Percentiles rank a stretch among this genome's conserved stretches.
Evolutionary conservation across 768 basidiomycete genomes (phyloP).

Genomic region (Amanita inopinata): DNA sequence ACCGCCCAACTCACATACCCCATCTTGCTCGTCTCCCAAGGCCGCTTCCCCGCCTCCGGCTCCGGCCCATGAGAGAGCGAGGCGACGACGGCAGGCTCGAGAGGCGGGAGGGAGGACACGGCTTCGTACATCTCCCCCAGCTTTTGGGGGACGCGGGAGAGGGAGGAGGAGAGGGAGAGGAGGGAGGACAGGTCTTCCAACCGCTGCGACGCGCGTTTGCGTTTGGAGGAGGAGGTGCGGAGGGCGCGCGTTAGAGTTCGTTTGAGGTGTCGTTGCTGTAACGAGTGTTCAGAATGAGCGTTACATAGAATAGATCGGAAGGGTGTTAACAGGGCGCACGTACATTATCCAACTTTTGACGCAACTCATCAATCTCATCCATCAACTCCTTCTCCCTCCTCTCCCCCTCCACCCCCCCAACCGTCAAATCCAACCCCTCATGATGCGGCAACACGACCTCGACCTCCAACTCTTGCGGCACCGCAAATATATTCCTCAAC

Average conservation of each 20-base stretch:
- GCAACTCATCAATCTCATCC: conserved; percentile 58
- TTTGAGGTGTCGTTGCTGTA: conserved; percentile 59
- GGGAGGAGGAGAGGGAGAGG: conserved; percentile 16
- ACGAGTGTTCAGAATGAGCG: conserved; percentile 2
- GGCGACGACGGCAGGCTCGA: conserved; percentile 28
- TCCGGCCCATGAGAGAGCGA: conserved; percentile 32
- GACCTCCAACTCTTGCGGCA: conserved; percentile 58
- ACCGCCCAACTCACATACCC: conserved; percentile 79
- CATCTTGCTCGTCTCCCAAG: conserved; percentile 67
- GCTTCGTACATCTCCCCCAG: conserved; percentile 35
- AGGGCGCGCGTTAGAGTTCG: conserved; percentile 46
- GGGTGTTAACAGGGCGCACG: conserved; percentile 18
- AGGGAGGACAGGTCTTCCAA: conserved; percentile 36
- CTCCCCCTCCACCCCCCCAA: conserved; percentile 44
- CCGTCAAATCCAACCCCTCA: conserved; percentile 54
- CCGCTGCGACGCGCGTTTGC: conserved; percentile 35
- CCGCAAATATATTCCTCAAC: conserved; percentile 76
- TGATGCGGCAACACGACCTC: conserved; percentile 74
- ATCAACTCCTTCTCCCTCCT: conserved; percentile 52
- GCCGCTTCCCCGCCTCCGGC: conserved; percentile 59
- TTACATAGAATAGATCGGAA: neutral
- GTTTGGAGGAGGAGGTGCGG: conserved; percentile 34
- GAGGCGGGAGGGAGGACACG: conserved; percentile 39
- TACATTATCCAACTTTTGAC: conserved; percentile 62
- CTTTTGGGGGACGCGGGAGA: conserved; percentile 30